Conservation (phyloP, 2,329 filamentous ascomycete species). For the Clonostachys rhizophaga region DNA sequence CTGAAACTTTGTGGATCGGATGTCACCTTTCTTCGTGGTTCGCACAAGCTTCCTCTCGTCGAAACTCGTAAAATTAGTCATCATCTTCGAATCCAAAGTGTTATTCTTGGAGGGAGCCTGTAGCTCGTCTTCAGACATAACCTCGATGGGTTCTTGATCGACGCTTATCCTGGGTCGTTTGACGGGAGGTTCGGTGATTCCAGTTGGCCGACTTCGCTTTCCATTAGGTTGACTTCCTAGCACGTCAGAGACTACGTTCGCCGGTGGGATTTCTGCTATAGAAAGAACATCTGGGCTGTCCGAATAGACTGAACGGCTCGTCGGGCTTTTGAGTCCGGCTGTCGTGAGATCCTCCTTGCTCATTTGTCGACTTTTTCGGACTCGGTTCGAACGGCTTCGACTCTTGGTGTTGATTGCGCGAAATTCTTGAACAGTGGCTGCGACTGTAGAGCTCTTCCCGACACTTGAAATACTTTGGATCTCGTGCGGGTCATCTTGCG, state of each 20-base stretch:
- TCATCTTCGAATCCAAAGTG: not conserved
- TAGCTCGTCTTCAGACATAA: constrained; percentile 22
- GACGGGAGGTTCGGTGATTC: constrained; percentile 3
- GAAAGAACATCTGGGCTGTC: constrained; percentile 17
- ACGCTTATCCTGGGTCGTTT: constrained; percentile 6
- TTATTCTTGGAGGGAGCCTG: not conserved
- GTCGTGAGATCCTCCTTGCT: not conserved
- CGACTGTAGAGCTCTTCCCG: not conserved
- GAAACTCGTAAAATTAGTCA: constrained; percentile 9
- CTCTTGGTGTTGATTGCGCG: not conserved
- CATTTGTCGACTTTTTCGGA: not conserved
- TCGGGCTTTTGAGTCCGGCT: not conserved
- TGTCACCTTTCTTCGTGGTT: constrained; percentile 14
- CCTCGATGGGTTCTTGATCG: constrained; percentile 3
- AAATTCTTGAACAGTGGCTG: not conserved
- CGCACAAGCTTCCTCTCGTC: not conserved
- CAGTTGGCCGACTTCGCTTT: not conserved
- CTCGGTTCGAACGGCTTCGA: not conserved
- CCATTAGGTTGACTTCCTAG: not conserved
- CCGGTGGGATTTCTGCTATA: constrained; percentile 4
- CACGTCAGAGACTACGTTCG: constrained; percentile 1
- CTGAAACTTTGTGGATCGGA: constrained; percentile 13
- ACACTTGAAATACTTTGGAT: not conserved
- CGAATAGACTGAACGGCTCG: not conserved
- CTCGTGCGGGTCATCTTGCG: not conserved